Evolutionary conservation across 179 eudicot genomes (phyloP).

Genomic region (Sideroxylon spinosum): DNA sequence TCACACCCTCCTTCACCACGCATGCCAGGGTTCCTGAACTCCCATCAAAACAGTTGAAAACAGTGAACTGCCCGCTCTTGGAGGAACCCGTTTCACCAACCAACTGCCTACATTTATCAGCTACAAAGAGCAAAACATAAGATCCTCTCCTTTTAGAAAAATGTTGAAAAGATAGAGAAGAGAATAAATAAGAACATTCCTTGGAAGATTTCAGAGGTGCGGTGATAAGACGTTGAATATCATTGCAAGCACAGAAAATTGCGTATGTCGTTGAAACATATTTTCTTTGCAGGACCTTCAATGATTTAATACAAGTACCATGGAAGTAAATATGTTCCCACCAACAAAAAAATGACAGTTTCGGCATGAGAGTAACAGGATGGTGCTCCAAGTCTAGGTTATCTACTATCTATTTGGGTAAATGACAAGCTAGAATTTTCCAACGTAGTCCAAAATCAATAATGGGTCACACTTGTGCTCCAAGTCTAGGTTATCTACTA

Average conservation of each 20-base stretch:
- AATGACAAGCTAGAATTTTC: no score
- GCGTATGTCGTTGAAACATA: background rate
- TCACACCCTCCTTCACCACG: conserved; percentile 75
- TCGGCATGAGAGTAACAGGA: no score
- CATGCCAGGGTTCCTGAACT: conserved; percentile 78
- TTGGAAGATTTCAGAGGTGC: background rate
- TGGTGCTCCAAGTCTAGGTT: no score
- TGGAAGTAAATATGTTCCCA: no score
- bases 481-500: no score
- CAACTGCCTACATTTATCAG: conserved; percentile 80
- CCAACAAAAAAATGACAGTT: no score
- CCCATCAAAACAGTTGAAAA: conserved; percentile 75
- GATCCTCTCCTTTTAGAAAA: conserved; percentile 3
- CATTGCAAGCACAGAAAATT: background rate
- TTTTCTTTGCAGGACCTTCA: background rate
- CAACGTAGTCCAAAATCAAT: no score
- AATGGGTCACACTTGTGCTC: no score
- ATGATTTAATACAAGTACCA: no score
- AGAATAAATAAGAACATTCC: background rate
- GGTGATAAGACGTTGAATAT: background rate
- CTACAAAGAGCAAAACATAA: conserved; percentile 35
- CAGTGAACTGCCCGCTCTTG: conserved; percentile 75
- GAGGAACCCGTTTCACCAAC: conserved; percentile 82
- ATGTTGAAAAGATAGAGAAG: background rate
- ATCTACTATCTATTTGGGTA: no score